These are phyloP conservation scores for Ophiognomonia clavigignenti-juglandacearum DNA, from an alignment of 2,329 filamentous ascomycete genomes.

Conservation along the genomic window DNA sequence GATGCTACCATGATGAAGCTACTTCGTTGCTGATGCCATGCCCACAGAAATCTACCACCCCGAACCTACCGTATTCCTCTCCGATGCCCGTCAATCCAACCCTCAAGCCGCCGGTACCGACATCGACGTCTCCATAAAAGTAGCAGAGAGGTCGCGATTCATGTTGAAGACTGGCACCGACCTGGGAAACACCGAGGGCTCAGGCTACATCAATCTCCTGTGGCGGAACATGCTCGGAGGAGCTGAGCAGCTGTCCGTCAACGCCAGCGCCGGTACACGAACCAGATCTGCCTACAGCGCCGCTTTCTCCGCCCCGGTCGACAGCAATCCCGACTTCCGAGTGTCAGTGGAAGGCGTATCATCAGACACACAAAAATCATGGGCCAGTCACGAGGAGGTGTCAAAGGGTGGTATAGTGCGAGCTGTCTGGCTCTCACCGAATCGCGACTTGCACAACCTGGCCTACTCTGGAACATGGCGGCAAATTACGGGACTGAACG, in stretches of 20 bases:
- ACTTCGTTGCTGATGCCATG: not conserved
- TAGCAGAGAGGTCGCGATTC: slow-evolving; percentile 75
- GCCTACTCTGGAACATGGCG: slow-evolving; percentile 82
- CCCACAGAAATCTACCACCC: slow-evolving; percentile 76
- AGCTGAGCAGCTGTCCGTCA: slow-evolving; percentile 81
- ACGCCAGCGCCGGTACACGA: slow-evolving; percentile 82
- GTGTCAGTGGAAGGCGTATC: slow-evolving; percentile 75
- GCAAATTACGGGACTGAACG: slow-evolving; percentile 75
- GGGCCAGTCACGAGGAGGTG: slow-evolving; percentile 91
- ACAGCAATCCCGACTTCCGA: slow-evolving; percentile 77
- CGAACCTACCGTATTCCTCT: slow-evolving; percentile 76
- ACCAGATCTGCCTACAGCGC: slow-evolving; percentile 90
- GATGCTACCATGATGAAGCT: not conserved
- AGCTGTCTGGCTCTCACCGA: slow-evolving; percentile 65
- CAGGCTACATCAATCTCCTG: slow-evolving; percentile 81
- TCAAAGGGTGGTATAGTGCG: slow-evolving; percentile 73
- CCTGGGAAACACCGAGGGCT: slow-evolving; percentile 88
- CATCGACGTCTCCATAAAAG: slow-evolving; percentile 73
- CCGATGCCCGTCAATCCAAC: slow-evolving; percentile 65
- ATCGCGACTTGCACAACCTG: slow-evolving; percentile 68
- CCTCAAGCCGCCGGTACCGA: slow-evolving; percentile 69
- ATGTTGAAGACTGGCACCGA: slow-evolving; percentile 93
- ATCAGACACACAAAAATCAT: slow-evolving; percentile 82
- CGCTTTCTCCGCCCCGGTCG: slow-evolving; percentile 74
- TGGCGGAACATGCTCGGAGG: slow-evolving; percentile 93